phyloP scores from a whole-genome alignment of 2,329 filamentous ascomycete species.

The Leptoxyphium fumago region DNA sequence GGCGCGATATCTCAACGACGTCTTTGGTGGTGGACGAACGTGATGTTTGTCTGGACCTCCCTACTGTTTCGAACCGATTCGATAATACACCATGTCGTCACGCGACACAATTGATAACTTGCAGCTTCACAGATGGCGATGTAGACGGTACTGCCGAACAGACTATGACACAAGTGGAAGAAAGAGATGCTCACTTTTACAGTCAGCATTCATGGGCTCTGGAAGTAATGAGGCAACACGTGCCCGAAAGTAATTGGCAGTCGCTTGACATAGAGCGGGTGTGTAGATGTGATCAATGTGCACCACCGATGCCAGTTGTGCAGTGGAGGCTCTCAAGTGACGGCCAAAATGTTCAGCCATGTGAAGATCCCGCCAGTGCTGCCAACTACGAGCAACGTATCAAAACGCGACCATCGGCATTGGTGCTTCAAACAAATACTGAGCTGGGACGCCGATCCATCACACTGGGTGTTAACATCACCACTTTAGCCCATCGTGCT shows the following conservation, averaged over 20 bases:
- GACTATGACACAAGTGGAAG: neutral
- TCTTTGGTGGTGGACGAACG: neutral
- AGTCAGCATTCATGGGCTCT: conserved; percentile 9
- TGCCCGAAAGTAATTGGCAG: conserved; percentile 8
- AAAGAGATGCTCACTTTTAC: conserved; percentile 6
- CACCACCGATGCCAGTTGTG: conserved; percentile 23
- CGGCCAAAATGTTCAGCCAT: conserved; percentile 23
- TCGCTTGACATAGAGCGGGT: neutral
- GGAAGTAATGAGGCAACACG: conserved; percentile 12
- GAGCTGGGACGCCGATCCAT: conserved; percentile 1
- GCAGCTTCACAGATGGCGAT: neutral
- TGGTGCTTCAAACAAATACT: conserved; percentile 7
- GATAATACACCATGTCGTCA: neutral
- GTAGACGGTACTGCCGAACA: neutral
- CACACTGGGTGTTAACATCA: conserved; percentile 14
- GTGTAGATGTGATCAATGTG: conserved; percentile 17
- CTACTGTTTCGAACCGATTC: neutral
- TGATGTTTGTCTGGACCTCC: neutral
- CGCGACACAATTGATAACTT: neutral
- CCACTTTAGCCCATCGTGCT: conserved; percentile 17
- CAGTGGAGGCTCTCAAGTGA: conserved; percentile 23
- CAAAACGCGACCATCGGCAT: conserved; percentile 31
- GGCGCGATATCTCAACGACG: neutral
- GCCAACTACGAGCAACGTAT: conserved; percentile 35
- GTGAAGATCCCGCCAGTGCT: conserved; percentile 37